phyloP scores from a whole-genome alignment of 2,329 filamentous ascomycete species.

The Plectosphaerella cucumerina region DNA sequence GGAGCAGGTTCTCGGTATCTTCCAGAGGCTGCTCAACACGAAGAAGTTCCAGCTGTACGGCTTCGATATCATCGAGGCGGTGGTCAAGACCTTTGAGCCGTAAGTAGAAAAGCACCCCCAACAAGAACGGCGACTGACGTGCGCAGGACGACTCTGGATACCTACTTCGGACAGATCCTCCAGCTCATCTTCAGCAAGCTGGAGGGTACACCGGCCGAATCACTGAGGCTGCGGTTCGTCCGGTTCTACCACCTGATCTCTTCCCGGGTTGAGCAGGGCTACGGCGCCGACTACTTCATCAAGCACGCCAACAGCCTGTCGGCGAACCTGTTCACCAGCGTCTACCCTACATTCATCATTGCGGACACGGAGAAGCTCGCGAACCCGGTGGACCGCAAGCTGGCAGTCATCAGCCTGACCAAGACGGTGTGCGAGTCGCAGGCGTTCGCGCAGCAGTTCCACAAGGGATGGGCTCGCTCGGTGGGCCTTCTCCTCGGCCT shows the following conservation, averaged over 20 bases:
- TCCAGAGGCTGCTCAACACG: slow-evolving; percentile 79
- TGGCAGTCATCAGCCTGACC: slow-evolving; percentile 86
- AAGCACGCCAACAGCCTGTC: slow-evolving; percentile 78
- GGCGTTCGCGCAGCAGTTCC: slow-evolving; percentile 76
- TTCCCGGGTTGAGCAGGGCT: slow-evolving; percentile 71
- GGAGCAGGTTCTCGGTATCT: slow-evolving; percentile 87
- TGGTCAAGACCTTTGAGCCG: slow-evolving; percentile 69
- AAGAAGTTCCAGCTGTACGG: slow-evolving; percentile 83
- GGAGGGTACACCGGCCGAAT: slow-evolving; percentile 66
- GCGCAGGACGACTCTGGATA: slow-evolving; percentile 58
- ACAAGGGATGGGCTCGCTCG: slow-evolving; percentile 88
- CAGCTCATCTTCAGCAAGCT: slow-evolving; percentile 76
- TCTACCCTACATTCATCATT: slow-evolving; percentile 85
- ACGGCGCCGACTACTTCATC: slow-evolving; percentile 91
- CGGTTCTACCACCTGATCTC: slow-evolving; percentile 93
- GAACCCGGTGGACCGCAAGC: slow-evolving; percentile 85
- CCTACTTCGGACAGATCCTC: slow-evolving; percentile 76
- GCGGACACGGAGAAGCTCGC: slow-evolving; percentile 85
- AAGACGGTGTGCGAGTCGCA: slow-evolving; percentile 86
- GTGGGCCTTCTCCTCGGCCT: slow-evolving; percentile 86
- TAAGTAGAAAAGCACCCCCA: slow-evolving; percentile 41
- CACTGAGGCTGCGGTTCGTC: slow-evolving; percentile 80
- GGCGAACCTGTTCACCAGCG: slow-evolving; percentile 70
- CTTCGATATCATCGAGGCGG: slow-evolving; percentile 84
- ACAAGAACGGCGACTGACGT: slow-evolving; percentile 1